phyloP scores from a whole-genome alignment of 148 eudicot genomes.

The Nyssa sinensis region DNA sequence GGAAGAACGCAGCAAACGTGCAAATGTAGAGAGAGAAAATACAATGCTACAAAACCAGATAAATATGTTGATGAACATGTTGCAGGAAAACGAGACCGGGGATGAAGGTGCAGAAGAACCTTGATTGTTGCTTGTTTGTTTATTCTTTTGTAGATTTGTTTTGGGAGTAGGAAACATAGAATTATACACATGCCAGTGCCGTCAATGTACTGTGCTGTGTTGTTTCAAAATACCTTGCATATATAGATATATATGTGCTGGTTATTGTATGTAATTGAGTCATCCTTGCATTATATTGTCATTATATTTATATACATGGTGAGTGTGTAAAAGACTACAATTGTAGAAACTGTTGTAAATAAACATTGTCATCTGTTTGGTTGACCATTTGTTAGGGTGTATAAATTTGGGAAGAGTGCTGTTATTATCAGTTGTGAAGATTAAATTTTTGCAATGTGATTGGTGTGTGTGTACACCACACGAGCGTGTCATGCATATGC shows the following conservation, averaged over 20 bases:
- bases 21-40: slow-evolving; percentile 77
- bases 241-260: no score
- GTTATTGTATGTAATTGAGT: slow-evolving; percentile 3
- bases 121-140: slow-evolving; percentile 10
- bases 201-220: slow-evolving; percentile 10
- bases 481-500: no score
- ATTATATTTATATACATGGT: not conserved
- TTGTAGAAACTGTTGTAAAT: no score
- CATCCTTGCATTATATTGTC: not conserved
- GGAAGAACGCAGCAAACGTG: slow-evolving; percentile 87
- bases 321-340: no score
- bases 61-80: slow-evolving; percentile 87
- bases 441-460: no score
- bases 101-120: slow-evolving; percentile 36
- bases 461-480: no score
- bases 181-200: slow-evolving; percentile 10
- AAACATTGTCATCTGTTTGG: no score
- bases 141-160: slow-evolving; percentile 28
- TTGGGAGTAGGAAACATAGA: slow-evolving; percentile 4
- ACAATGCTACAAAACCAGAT: slow-evolving; percentile 81
- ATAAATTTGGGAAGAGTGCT: no score
- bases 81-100: slow-evolving; percentile 57
- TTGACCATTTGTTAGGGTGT: no score
- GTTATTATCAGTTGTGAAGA: no score
- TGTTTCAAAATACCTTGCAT: not conserved